Evolutionary conservation across 345 rosid species (phyloP), one percentile per base, ranked within the genome.

Genomic region (Populus deltoides): DNA sequence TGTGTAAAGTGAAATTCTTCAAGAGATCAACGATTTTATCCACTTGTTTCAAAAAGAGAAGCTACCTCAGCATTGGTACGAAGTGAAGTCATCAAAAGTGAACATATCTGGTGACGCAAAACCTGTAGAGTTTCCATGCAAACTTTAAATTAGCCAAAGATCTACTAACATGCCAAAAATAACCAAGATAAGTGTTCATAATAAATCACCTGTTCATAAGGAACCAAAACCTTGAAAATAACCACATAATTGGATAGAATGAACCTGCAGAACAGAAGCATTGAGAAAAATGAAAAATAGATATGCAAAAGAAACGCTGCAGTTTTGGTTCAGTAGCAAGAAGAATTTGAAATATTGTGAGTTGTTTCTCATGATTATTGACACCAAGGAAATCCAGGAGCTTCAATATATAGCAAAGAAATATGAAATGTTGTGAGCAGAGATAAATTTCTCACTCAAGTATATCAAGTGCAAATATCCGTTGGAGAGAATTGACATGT

Each of bases 11-110:
- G 8, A 47, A 45, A 68, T 53, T 74, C 15, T 24, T 47, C 38
- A 33, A 31, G 29, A 70, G 7, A 51, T n/a, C 39, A 80, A 31
- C 20, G 36, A 22, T 17, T 39, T 20, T 4, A 67, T 59, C 51
- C 25, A 41, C 18, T 79, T 43, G 38, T 62, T 22, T 73, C 22
- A 22, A 57, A 67, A 45, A 61, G 38, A 80, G 77, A 75, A 77
- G 71, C 77, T 82, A 93, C 99, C 99, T 96, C 99, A 39, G 89
- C 79, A 86, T 93, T 93, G 74, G 94, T 92, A 68, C 97, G 97
- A 73, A 93, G 93, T 65, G 98, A 96, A 75, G 97, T 93, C 98
- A 96, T 96, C 84, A 96, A 87, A 83, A 93, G 96, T 66, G 99
- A 96, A 83, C 98, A 96, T 65, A 96, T 93, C 86, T 93, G 99